Base-by-base conservation (phyloP, 2,329 filamentous ascomycete genomes). In the Cyphellophora attinorum region DNA sequence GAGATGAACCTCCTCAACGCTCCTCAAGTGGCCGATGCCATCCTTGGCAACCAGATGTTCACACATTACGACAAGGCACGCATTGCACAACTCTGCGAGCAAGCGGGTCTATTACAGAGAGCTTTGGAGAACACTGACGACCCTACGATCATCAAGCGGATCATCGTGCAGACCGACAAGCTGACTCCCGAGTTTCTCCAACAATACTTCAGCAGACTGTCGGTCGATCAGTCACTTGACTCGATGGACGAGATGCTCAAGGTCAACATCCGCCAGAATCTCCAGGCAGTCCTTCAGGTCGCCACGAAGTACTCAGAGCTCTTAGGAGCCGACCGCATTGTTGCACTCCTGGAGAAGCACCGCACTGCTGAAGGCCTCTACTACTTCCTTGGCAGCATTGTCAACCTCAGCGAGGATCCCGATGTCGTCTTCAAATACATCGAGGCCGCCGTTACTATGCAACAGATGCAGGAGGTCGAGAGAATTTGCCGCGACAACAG, bases 351-450 rank as follows among this genome's bases (percentile, higher is more conserved):
- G 33, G 91, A 98, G 67, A 95, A 93, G 68, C 93, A 96, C 67
- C 88, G 91, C 61, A 96, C 91, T 21, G 80, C 85, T 3, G 91
- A 98, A 61, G 91, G 91, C 57, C 77, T 98, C 4, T 98, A 91
- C 74, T 95, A 94, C 68, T 98, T 95, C 64, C 77, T 98, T 11
- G 91, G 91, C 42, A 94, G 88, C 57, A 93, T 98, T 49, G 89
- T 98, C 61, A 98, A 98, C 58, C 70, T 98, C 31, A 93, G 85
- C 38, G 85, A 96, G 59, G 91, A 96, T 51, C 73, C 82, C 14
- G 91, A 98, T 56, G 91, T 98, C 18, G 83, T 91, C 57, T 98
- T 95, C 78, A 98, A 98, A 71, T 98, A 98, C 62, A 94, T 98
- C 40, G 89, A 98, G 64, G 86, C 91, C 37, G 91, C 93, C 19